A percentile compares a stretch with the other conserved stretches of the same genome.
These are phyloP conservation scores for Drechslerella coelobrocha DNA, from an alignment of 2,329 filamentous ascomycete genomes.

Conservation along the genomic window DNA sequence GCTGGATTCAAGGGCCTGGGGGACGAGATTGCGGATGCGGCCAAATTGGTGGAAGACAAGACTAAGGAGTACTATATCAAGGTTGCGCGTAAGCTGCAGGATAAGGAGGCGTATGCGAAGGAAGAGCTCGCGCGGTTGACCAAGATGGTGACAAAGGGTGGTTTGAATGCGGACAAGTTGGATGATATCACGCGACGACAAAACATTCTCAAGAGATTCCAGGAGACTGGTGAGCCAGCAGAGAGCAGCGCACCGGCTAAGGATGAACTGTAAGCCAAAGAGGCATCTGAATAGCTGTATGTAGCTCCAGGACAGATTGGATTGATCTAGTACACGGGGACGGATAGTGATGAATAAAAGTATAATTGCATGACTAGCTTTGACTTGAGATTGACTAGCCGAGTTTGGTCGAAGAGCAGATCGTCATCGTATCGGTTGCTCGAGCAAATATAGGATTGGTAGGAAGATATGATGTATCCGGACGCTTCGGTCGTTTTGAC, in stretches of 20 bases:
- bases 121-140: conserved; percentile 68
- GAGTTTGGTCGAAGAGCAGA: too few species aligned
- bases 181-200: conserved; percentile 39
- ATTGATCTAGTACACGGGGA: background rate
- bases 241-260: conserved; percentile 17
- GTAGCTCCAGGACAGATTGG: background rate
- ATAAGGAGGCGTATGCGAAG: conserved; percentile 80
- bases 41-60: conserved; percentile 73
- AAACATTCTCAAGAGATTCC: conserved; percentile 46
- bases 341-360: background rate
- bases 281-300: background rate
- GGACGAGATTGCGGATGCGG: conserved; percentile 75
- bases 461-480: too few species aligned
- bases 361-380: too few species aligned
- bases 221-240: conserved; percentile 3
- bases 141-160: conserved; percentile 34
- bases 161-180: conserved; percentile 38
- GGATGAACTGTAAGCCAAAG: conserved; percentile 41
- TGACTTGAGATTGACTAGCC: too few species aligned
- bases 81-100: conserved; percentile 71
- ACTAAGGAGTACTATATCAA: conserved; percentile 92
- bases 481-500: too few species aligned
- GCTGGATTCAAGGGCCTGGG: conserved; percentile 68
- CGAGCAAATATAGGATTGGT: too few species aligned
- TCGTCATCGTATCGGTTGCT: too few species aligned